A percentile compares a stretch with the other conserved stretches of the same genome.
phyloP scores from a whole-genome alignment of 345 rosid species.

The Rhodamnia argentea region DNA sequence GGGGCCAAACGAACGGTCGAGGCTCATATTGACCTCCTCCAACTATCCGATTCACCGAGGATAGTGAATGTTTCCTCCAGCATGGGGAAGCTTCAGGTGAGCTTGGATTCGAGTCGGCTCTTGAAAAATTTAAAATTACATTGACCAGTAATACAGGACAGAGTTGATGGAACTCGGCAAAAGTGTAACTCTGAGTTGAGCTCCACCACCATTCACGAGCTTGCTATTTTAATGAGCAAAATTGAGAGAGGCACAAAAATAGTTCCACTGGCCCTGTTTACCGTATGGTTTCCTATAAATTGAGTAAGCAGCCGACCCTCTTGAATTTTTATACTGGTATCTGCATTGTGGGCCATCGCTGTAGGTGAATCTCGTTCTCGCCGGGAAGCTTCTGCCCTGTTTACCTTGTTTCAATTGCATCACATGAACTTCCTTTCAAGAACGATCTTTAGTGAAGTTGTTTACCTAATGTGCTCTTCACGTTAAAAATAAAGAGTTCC shows the following conservation, averaged over 20 bases:
- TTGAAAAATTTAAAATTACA: neutral
- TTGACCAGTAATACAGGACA: neutral
- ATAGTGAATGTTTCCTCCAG: slow-evolving; percentile 35
- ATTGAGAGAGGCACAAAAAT: neutral
- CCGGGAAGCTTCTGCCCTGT: neutral
- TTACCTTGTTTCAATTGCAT: neutral
- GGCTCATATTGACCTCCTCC: neutral
- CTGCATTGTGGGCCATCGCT: neutral
- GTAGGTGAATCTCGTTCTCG: neutral
- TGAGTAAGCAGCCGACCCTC: neutral
- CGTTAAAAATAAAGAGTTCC: neutral
- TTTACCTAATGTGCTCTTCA: neutral
- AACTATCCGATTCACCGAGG: neutral
- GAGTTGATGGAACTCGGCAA: neutral
- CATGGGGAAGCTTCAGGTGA: slow-evolving; percentile 26
- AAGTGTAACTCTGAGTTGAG: neutral
- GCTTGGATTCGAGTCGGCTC: neutral
- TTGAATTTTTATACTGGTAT: neutral
- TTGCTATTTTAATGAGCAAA: neutral
- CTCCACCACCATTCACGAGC: neutral
- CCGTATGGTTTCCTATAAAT: neutral
- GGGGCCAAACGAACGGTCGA: neutral
- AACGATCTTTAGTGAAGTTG: neutral
- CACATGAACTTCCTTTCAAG: neutral
- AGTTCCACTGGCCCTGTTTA: neutral